These are phyloP conservation scores for Cyberlindnera mrakii DNA, from an alignment of 805 yeast species.

Conservation along the genomic window DNA sequence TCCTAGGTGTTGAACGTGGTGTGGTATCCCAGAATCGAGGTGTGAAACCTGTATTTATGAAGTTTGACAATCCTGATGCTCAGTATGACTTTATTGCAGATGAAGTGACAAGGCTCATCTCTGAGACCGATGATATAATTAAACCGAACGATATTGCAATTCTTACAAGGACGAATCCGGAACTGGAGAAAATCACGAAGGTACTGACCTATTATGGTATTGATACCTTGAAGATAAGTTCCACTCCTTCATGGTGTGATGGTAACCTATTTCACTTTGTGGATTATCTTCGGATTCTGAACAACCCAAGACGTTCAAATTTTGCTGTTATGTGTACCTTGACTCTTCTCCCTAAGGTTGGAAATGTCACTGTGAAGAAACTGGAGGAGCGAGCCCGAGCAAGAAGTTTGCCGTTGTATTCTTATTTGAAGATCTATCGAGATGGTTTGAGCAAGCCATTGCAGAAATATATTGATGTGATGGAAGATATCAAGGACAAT, in stretches of 20 bases:
- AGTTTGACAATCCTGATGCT: constrained; percentile 27
- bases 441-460: constrained; percentile 20
- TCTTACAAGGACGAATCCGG: constrained; percentile 46
- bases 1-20: constrained; percentile 6
- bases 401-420: constrained; percentile 5
- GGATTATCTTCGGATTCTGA: constrained; percentile 40
- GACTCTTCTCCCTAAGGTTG: constrained; percentile 18
- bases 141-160: constrained; percentile 46
- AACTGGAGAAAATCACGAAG: constrained; percentile 34
- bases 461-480: constrained; percentile 20
- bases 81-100: constrained; percentile 37
- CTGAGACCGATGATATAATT: constrained; percentile 36
- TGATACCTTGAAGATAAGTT: constrained; percentile 36
- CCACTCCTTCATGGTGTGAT: constrained; percentile 47
- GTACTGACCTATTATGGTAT: constrained; percentile 36
- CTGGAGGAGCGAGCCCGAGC: constrained; percentile 9
- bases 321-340: constrained; percentile 25
- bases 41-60: constrained; percentile 13
- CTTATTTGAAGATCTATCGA: constrained; percentile 3
- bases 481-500: constrained; percentile 12
- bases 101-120: constrained; percentile 38
- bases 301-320: constrained; percentile 23
- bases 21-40: constrained; percentile 1
- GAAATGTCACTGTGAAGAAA: constrained; percentile 20
- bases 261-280: constrained; percentile 36